These are phyloP conservation scores for Uromyces viciae-fabae DNA, from an alignment of 1,284 basidiomycete genomes.

Conservation along the genomic window DNA sequence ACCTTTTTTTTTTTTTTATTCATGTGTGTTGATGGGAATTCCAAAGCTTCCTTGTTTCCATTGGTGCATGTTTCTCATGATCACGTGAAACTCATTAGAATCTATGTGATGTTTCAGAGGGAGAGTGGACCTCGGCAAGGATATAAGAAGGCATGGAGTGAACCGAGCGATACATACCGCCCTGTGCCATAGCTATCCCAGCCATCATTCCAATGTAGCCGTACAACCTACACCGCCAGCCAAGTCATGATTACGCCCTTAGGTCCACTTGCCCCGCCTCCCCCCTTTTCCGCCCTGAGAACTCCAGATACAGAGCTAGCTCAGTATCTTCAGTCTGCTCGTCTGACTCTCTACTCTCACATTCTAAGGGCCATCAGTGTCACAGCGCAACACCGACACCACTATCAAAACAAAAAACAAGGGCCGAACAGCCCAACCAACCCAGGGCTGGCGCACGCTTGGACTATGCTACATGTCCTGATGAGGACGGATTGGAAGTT, in stretches of 20 bases:
- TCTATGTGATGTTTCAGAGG: no score
- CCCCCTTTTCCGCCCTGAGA: background rate
- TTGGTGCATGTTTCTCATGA: no score
- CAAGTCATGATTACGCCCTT: background rate
- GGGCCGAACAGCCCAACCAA: background rate
- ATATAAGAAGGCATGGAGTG: no score
- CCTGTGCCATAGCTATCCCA: no score
- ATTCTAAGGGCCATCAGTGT: background rate
- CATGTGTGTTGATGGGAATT: no score
- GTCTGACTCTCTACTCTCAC: background rate
- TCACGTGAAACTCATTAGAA: no score
- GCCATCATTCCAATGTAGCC: background rate
- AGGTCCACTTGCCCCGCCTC: background rate
- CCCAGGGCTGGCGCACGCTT: background rate
- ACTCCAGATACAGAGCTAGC: background rate
- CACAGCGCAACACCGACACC: background rate
- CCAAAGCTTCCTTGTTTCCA: no score
- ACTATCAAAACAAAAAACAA: background rate
- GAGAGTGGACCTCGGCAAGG: no score
- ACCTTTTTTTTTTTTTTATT: no score
- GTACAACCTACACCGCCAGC: background rate
- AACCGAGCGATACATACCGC: no score
- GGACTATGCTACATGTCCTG: background rate
- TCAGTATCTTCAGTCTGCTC: background rate
- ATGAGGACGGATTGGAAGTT: background rate